Evolutionary conservation across 2,329 filamentous ascomycete genomes (phyloP).

Genomic region (Ophiostoma fasciatum): DNA sequence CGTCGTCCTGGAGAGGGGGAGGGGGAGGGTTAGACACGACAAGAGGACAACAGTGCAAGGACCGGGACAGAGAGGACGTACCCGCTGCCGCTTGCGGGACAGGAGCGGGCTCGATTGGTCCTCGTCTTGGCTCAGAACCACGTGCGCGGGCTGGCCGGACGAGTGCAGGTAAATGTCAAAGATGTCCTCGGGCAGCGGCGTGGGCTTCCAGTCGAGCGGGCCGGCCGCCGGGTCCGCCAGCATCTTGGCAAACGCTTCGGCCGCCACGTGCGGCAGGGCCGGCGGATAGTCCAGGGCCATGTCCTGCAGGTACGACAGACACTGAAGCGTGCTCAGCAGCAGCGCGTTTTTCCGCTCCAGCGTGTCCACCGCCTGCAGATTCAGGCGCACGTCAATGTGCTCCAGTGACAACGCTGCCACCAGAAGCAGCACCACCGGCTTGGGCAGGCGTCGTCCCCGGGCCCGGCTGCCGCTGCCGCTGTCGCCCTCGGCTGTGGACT

Average conservation of each 20-base stretch:
- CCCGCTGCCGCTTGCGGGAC: conserved; percentile 25
- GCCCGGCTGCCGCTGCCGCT: conserved; percentile 8
- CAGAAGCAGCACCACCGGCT: conserved; percentile 32
- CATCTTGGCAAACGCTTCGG: conserved; percentile 30
- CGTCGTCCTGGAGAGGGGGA: conserved; percentile 2
- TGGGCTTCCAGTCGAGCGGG: conserved; percentile 31
- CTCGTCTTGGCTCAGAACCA: too few relatives aligned
- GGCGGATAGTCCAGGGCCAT: conserved; percentile 15
- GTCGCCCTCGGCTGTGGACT: too few relatives aligned
- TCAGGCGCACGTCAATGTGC: conserved; percentile 34
- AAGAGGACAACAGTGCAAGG: background rate
- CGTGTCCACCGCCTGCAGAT: conserved; percentile 20
- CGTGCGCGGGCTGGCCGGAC: too few relatives aligned
- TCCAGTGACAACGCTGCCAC: conserved; percentile 38
- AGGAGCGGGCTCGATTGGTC: too few relatives aligned
- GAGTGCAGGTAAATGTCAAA: conserved; percentile 32
- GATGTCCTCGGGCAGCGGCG: conserved; percentile 30
- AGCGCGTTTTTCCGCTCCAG: conserved; percentile 31
- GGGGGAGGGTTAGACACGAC: too few relatives aligned
- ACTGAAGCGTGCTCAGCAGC: conserved; percentile 21
- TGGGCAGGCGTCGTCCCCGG: conserved; percentile 7
- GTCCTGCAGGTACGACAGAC: conserved; percentile 26
- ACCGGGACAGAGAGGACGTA: background rate
- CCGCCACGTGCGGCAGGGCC: conserved; percentile 29
- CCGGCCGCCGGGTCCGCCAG: conserved; percentile 24